These are phyloP conservation scores for Fulvia fulva DNA, from an alignment of 2,329 filamentous ascomycete species.

Conservation along the genomic window DNA sequence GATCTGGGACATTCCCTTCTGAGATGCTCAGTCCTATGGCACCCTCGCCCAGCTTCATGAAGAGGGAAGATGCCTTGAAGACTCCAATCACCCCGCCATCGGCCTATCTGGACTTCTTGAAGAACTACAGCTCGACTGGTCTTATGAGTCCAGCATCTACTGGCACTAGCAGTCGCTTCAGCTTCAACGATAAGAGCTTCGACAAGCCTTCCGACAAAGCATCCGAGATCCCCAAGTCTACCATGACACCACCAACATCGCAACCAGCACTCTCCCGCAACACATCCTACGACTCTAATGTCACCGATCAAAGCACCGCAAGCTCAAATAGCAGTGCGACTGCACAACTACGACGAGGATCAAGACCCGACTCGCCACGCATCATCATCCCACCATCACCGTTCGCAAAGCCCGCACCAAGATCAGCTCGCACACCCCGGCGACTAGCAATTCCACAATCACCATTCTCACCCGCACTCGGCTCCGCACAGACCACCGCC, in stretches of 20 bases:
- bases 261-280: constrained; percentile 35
- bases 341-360: constrained; percentile 4
- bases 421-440: constrained; percentile 56
- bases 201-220: constrained; percentile 25
- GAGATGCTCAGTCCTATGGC: constrained; percentile 63
- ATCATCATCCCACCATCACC: constrained; percentile 42
- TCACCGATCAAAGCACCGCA: constrained; percentile 12
- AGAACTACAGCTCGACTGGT: constrained; percentile 63
- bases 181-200: constrained; percentile 41
- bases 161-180: constrained; percentile 50
- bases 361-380: constrained; percentile 36
- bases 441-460: constrained; percentile 75
- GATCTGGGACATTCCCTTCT: constrained; percentile 56
- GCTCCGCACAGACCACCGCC: constrained; percentile 36
- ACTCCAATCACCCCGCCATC: constrained; percentile 88
- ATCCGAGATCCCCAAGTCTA: constrained; percentile 31
- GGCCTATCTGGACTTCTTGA: constrained; percentile 91
- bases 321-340: constrained; percentile 20
- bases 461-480: constrained; percentile 56
- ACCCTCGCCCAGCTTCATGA: constrained; percentile 59
- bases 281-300: constrained; percentile 30
- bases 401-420: constrained; percentile 52
- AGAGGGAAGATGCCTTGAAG: constrained; percentile 62
- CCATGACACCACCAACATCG: constrained; percentile 28
- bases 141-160: constrained; percentile 66